Evolutionary conservation across 495 filamentous ascomycete species (phyloP).

Genomic region (Podospora fimiseda): DNA sequence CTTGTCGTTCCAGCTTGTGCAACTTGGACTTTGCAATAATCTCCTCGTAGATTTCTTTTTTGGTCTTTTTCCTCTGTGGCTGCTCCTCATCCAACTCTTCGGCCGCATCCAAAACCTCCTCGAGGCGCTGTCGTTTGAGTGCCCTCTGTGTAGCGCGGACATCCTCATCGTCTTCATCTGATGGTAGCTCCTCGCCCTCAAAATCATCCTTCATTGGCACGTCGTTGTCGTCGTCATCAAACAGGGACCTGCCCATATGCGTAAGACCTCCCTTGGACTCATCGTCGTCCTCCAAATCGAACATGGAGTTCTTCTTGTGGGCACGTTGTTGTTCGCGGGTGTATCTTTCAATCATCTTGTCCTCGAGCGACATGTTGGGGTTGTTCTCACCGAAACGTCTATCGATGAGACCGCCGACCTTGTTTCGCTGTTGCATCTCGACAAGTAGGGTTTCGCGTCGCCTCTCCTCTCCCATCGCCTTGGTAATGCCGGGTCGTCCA

Average conservation of each 20-base stretch:
- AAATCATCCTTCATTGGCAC: slow-evolving; percentile 59
- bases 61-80: slow-evolving; percentile 80
- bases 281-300: slow-evolving; percentile 84
- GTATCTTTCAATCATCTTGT: slow-evolving; percentile 86
- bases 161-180: slow-evolving; percentile 51
- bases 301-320: slow-evolving; percentile 66
- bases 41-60: slow-evolving; percentile 94
- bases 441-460: slow-evolving; percentile 71
- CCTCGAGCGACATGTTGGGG: slow-evolving; percentile 86
- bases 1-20: slow-evolving; percentile 78
- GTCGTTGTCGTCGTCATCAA: slow-evolving; percentile 39
- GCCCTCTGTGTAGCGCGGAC: slow-evolving; percentile 40
- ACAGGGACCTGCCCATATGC: slow-evolving; percentile 70
- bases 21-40: slow-evolving; percentile 95
- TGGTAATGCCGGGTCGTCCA: slow-evolving; percentile 72
- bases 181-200: slow-evolving; percentile 52
- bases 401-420: slow-evolving; percentile 87
- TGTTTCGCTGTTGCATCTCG: slow-evolving; percentile 80
- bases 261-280: slow-evolving; percentile 70
- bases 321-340: slow-evolving; percentile 70
- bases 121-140: slow-evolving; percentile 54
- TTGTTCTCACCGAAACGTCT: slow-evolving; percentile 95
- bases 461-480: slow-evolving; percentile 82
- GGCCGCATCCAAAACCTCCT: slow-evolving; percentile 23
- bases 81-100: slow-evolving; percentile 43